phyloP scores from a whole-genome alignment of 306 rosid genomes.

The Glycine soja region DNA sequence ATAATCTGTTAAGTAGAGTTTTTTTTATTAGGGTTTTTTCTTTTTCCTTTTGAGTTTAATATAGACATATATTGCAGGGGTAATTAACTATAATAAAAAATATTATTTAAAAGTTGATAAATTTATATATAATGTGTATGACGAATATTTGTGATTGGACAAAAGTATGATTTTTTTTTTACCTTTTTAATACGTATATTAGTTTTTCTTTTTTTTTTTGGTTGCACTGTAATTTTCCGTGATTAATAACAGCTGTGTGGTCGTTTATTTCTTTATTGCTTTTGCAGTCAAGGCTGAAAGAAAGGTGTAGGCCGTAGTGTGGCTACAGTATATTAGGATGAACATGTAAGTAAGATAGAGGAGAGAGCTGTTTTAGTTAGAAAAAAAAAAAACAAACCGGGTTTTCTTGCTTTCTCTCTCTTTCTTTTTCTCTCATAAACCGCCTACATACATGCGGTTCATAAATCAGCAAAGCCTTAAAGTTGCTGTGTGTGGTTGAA shows the following conservation, averaged over 20 bases:
- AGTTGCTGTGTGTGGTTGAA: constrained; percentile 54
- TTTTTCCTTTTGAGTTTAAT: background rate
- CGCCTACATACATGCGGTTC: constrained; percentile 53
- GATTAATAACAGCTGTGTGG: constrained; percentile 61
- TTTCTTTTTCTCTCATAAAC: constrained; percentile 46
- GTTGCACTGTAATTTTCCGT: background rate
- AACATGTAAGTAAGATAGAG: constrained; percentile 4
- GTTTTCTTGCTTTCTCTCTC: constrained; percentile 37
- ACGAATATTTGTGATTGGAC: no score
- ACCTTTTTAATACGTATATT: background rate
- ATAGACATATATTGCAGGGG: background rate
- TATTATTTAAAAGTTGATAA: background rate
- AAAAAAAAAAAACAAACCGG: constrained; percentile 9
- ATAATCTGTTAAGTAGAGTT: background rate
- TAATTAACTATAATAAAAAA: background rate
- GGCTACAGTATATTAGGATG: constrained; percentile 31
- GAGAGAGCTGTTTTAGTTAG: constrained; percentile 43
- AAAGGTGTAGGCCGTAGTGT: constrained; percentile 49
- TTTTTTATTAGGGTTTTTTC: background rate
- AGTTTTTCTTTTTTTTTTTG: background rate
- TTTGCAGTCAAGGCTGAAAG: constrained; percentile 77
- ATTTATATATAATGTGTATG: background rate
- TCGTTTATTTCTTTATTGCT: constrained; percentile 73
- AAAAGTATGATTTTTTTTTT: background rate
- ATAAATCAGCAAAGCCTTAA: constrained; percentile 59